Conservation (phyloP, 2,329 filamentous ascomycete species). For the Alternaria brassicae region DNA sequence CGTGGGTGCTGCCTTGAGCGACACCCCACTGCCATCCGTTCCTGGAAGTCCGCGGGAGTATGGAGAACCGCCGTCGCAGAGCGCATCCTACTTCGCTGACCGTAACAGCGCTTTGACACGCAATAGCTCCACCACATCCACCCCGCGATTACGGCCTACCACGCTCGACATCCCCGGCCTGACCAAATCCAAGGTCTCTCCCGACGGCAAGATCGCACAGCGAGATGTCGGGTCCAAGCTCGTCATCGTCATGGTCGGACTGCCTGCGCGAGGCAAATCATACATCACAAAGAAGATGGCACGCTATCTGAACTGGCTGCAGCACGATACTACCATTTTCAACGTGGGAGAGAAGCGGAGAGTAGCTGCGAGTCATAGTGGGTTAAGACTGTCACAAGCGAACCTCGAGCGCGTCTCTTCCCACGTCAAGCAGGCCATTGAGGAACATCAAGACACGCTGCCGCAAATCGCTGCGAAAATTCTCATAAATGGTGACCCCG, state of each 20-base stretch:
- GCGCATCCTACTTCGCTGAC: constrained; percentile 27
- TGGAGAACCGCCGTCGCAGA: constrained; percentile 41
- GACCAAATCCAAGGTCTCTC: constrained; percentile 93
- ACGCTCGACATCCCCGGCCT: constrained; percentile 96
- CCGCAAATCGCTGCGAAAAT: constrained; percentile 61
- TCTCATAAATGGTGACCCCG: constrained; percentile 64
- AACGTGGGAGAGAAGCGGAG: constrained; percentile 94
- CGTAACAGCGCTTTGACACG: constrained; percentile 67
- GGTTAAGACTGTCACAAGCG: constrained; percentile 49
- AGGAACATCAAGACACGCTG: constrained; percentile 37
- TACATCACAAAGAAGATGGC: constrained; percentile 99
- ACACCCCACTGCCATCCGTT: constrained; percentile 69
- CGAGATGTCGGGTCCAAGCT: constrained; percentile 95
- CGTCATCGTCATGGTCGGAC: constrained; percentile 96
- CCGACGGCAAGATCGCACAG: constrained; percentile 91
- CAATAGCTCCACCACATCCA: constrained; percentile 77
- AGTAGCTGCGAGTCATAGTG: constrained; percentile 70
- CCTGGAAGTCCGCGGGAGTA: constrained; percentile 69
- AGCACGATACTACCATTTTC: constrained; percentile 95
- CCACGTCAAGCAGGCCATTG: constrained; percentile 32
- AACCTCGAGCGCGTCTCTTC: constrained; percentile 40
- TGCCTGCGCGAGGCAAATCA: constrained; percentile 94
- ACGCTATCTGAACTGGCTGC: constrained; percentile 94
- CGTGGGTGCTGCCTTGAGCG: constrained; percentile 63
- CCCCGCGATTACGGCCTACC: constrained; percentile 85